phyloP scores from a whole-genome alignment of 1,284 basidiomycete species.

The Sparassis latifolia region DNA sequence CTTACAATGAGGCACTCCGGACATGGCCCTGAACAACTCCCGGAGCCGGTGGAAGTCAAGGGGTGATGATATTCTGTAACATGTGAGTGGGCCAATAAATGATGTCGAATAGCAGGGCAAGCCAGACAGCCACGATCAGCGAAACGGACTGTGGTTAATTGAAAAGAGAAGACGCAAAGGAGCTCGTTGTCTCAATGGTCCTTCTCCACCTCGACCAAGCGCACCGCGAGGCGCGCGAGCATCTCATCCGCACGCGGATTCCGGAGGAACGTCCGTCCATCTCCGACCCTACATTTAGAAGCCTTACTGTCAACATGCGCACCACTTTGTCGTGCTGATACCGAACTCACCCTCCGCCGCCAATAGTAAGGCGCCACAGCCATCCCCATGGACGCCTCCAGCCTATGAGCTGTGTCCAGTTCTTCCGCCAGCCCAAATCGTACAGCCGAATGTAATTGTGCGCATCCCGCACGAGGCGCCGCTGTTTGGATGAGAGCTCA shows the following conservation, averaged over 20 bases:
- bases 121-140: too few species aligned
- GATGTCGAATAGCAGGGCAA: too few species aligned
- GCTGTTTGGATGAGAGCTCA: slow-evolving; percentile 66
- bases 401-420: slow-evolving; percentile 64
- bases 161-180: too few species aligned
- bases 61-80: too few species aligned
- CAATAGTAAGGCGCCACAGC: slow-evolving; percentile 46
- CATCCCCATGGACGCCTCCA: slow-evolving; percentile 44
- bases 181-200: slow-evolving; percentile 17
- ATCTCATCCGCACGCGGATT: slow-evolving; percentile 61
- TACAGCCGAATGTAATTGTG: slow-evolving; percentile 66
- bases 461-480: slow-evolving; percentile 59
- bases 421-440: slow-evolving; percentile 70
- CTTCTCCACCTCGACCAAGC: slow-evolving; percentile 50
- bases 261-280: slow-evolving; percentile 58
- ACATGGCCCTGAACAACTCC: too few species aligned
- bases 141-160: too few species aligned
- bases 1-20: too few species aligned
- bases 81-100: too few species aligned
- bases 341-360: slow-evolving; percentile 53
- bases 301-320: not conserved
- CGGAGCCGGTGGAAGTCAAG: too few species aligned
- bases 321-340: not conserved
- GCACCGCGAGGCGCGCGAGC: slow-evolving; percentile 52
- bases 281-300: slow-evolving; percentile 42